Conservation (phyloP, 495 filamentous ascomycete species). For the Aspergillus steynii region DNA sequence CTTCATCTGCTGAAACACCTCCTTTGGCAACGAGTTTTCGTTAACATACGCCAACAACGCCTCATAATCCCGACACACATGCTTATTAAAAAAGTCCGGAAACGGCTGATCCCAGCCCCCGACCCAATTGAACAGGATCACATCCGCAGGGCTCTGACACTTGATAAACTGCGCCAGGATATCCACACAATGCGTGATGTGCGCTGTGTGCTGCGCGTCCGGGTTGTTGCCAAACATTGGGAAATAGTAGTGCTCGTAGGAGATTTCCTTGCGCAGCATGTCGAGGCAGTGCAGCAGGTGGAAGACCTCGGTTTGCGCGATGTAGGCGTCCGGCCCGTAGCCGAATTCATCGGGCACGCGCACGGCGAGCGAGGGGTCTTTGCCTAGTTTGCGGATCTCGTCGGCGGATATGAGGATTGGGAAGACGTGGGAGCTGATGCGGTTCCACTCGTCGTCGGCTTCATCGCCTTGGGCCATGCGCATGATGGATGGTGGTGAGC, state of each 20-base stretch:
- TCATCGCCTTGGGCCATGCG: too few species aligned
- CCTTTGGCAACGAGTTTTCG: conserved; percentile 4
- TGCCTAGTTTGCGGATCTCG: conserved; percentile 5
- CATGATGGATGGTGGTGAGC: too few species aligned
- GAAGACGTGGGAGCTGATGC: conserved; percentile 8
- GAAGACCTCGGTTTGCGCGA: conserved; percentile 35
- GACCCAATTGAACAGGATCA: conserved; percentile 21
- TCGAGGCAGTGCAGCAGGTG: conserved; percentile 37
- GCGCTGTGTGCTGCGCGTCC: conserved; percentile 10
- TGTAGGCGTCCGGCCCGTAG: conserved; percentile 35
- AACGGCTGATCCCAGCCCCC: too few species aligned
- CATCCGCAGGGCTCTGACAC: conserved; percentile 32
- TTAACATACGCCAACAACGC: conserved; percentile 16
- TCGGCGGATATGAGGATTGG: conserved; percentile 4
- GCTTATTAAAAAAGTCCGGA: too few species aligned
- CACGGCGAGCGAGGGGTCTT: conserved; percentile 3
- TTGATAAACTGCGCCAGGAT: conserved; percentile 33
- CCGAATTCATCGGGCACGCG: conserved; percentile 26
- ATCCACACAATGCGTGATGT: conserved; percentile 35
- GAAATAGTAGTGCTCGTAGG: conserved; percentile 31
- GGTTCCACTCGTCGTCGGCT: not conserved
- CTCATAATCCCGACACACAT: too few species aligned
- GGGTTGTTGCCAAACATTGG: conserved; percentile 4
- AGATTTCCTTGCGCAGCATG: conserved; percentile 22
- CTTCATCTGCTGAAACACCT: conserved; percentile 5